Conservation (phyloP, 2,329 filamentous ascomycete species). For the Gaeumannomyces sp. region DNA sequence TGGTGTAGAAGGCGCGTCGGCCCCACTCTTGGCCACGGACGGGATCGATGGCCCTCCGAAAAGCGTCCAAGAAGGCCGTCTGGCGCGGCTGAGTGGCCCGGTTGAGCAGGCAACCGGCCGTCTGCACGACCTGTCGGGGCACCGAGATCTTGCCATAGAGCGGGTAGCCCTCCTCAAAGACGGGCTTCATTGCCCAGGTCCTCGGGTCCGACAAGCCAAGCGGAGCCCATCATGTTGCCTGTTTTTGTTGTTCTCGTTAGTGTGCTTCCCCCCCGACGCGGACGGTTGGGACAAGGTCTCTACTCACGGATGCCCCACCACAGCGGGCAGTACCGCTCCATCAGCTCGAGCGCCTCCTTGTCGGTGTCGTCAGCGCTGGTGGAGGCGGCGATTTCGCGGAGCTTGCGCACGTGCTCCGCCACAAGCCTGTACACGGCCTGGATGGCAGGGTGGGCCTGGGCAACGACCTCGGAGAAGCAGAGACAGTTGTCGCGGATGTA, state of each 20-base stretch:
- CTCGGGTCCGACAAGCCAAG: slow-evolving; percentile 5
- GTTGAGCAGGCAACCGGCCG: slow-evolving; percentile 2
- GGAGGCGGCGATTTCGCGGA: not conserved
- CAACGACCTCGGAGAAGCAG: slow-evolving; percentile 3
- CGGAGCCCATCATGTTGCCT: slow-evolving; percentile 8
- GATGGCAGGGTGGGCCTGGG: slow-evolving; percentile 2
- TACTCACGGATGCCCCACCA: slow-evolving; percentile 9
- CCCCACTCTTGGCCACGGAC: no score
- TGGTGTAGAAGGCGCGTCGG: not conserved
- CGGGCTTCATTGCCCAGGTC: slow-evolving; percentile 1
- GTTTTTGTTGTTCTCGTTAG: not conserved
- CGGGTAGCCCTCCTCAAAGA: slow-evolving; percentile 7
- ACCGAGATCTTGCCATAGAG: slow-evolving; percentile 3
- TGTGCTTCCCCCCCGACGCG: not conserved
- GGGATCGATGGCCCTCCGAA: not conserved
- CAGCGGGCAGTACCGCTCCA: slow-evolving; percentile 2
- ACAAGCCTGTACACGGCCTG: not conserved
- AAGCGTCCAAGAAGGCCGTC: not conserved
- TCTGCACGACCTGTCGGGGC: slow-evolving; percentile 7
- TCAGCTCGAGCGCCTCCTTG: not conserved
- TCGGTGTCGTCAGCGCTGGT: no score
- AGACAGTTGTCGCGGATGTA: slow-evolving; percentile 1
- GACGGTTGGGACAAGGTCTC: not conserved
- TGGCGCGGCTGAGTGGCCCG: not conserved
- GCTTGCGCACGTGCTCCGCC: not conserved